Base-by-base conservation (phyloP, 495 filamentous ascomycete genomes). In the Talaromyces thailandensis region DNA sequence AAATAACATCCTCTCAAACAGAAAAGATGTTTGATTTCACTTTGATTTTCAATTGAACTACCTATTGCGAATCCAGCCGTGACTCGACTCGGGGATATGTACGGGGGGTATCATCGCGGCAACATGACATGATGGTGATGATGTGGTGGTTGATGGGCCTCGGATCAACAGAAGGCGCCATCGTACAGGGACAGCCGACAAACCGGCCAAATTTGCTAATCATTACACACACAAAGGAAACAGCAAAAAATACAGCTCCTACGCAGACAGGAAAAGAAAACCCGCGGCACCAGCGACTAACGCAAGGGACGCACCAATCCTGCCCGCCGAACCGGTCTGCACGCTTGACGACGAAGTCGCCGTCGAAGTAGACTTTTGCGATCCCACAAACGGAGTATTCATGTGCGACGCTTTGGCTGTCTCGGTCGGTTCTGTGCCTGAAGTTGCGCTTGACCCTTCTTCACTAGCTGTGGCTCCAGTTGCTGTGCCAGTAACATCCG, bases 311-410 rank as follows among this genome's bases (percentile, higher is more conserved):
- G 32, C 58, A 24, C 23, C 21, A 18, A 61, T 45, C 11, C 40
- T 11, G 1, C 28, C 43, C 24, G 64, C 71, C 56, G 40, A 32
- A 21, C 64, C 66, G 45, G 45, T 66, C 24, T 70, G 66, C 16
- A 62, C 57, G 21, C 60, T 62, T 28, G 59, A 51, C 45, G 31
- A 40, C 6, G 37, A 43, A n/a, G 43, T n/a, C n/a, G 24, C n/a
- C 7, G 59, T 61, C 9, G 40, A 12, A 23, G 45, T 45, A 4
- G 59, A 9, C 18, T 12, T 16, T 16, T 61, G 23, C 43, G 50
- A 37, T 31, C 53, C 48, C 7, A 43, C 56, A 5, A 58, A 58
- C 32, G 52, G 40, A 1, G 56, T 58, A 12, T 52, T 58, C 62
- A 58, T 60, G 3, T 55, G 7, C 9, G 53, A 40, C 12, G 63